Evolutionary conservation across 106 monocot genomes (phyloP).

Genomic region (Narthecium ossifragum): DNA sequence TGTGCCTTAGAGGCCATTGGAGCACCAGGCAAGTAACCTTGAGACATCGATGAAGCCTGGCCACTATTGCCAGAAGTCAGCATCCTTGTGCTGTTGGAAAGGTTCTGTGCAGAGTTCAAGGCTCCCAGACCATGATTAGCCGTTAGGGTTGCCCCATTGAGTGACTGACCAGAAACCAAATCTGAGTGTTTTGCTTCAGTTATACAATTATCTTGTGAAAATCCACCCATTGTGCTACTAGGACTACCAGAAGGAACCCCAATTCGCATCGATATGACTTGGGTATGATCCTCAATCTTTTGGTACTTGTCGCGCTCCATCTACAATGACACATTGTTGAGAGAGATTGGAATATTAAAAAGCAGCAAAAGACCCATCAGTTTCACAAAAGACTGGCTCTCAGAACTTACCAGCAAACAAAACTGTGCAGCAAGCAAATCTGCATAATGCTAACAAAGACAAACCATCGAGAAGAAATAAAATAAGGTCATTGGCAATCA

Average conservation of each 20-base stretch:
- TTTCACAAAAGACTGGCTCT: neutral
- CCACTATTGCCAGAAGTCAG: conserved; percentile 43
- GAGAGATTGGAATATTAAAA: too few species aligned
- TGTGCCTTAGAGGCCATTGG: conserved; percentile 38
- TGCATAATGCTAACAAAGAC: conserved; percentile 54
- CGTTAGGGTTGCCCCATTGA: conserved; percentile 10
- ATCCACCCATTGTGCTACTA: conserved; percentile 17
- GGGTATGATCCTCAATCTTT: conserved; percentile 60
- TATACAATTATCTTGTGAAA: conserved; percentile 31
- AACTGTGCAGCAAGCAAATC: conserved; percentile 82
- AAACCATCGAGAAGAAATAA: neutral
- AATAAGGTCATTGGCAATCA: neutral
- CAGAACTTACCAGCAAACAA: conserved; percentile 41
- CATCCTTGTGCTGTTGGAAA: conserved; percentile 33
- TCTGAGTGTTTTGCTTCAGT: conserved; percentile 43
- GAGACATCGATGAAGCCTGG: conserved; percentile 28
- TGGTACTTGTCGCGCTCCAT: conserved; percentile 66
- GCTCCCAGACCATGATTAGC: conserved; percentile 24
- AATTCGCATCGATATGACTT: conserved; percentile 17
- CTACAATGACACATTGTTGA: conserved; percentile 21
- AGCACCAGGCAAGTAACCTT: conserved; percentile 38
- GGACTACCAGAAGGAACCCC: conserved; percentile 20
- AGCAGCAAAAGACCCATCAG: too few species aligned
- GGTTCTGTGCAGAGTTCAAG: conserved; percentile 31
- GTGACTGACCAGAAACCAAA: conserved; percentile 20